Base-by-base conservation (phyloP, 2,329 filamentous ascomycete genomes). In the Pezicula rhizophila region DNA sequence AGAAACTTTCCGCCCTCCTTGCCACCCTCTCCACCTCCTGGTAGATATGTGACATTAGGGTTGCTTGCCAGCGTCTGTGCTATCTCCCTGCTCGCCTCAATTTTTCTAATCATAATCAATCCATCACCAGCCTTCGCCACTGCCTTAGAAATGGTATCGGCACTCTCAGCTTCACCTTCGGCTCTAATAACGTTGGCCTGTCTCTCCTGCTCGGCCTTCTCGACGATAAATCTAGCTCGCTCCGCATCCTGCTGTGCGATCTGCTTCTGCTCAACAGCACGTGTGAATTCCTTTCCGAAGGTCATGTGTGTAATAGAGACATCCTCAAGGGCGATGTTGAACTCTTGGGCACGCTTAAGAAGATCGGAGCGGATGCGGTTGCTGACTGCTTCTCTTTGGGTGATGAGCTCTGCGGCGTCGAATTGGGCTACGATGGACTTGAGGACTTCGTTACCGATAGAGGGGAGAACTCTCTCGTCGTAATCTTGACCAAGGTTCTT, bases 221-320 rank as follows among this genome's bases (percentile, higher is more conserved):
- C 93, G 68, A 99, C 93, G 60, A 99, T 95, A 77, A 99, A 99
- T 58, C 93, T 82, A 43, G 93, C 93, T 57, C 93, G 82, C 79
- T 99, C 93, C 56, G 93, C 93, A 67, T 99, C 93, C 73, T 99
- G 93, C 75, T 99, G 93, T 48, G 93, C 93, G 69, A 99, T 99
- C 78, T 99, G 93, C 84, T 99, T 99, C 82, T 99, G 93, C 76
- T 99, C 93, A 64, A 99, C 93, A 57, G 93, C 93, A 71, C 89
- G 88, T 53, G 93, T 99, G 78, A 99, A 99, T 73, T 99, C 93
- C 71, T 92, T 92, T 61, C 93, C 93, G 68, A 99, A 99, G 46
- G 93, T 99, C 93, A 99, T 99, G 79, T 99, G 93, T 53, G 93
- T 99, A 71, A 99, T 99, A 66, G 89, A 95, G 52, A 99, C 93